Conservation (phyloP, 2,329 filamentous ascomycete species). For the Aspergillus nomiae region DNA sequence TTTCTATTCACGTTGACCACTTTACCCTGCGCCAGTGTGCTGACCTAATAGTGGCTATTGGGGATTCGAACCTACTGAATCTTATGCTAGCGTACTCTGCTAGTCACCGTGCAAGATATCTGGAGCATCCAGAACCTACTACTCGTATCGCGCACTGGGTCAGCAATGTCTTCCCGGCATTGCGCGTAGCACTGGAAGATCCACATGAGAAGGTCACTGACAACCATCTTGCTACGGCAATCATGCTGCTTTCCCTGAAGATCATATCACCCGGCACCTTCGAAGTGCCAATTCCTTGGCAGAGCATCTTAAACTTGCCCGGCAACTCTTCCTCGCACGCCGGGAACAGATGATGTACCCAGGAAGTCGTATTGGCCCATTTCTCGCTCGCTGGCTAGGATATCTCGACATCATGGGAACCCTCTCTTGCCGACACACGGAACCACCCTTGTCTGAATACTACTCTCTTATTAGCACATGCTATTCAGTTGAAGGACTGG, state of each 20-base stretch:
- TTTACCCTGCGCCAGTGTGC: constrained; percentile 32
- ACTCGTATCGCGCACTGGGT: constrained; percentile 81
- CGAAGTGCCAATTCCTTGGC: constrained; percentile 79
- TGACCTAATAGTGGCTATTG: constrained; percentile 50
- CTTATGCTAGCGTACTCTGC: constrained; percentile 80
- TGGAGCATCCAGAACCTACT: constrained; percentile 72
- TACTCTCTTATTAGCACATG: constrained; percentile 48
- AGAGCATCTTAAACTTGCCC: constrained; percentile 75
- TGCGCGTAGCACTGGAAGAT: constrained; percentile 67
- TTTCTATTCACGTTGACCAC: neutral
- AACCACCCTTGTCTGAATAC: constrained; percentile 56
- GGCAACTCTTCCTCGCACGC: constrained; percentile 71
- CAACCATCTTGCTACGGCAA: constrained; percentile 74
- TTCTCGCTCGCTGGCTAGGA: constrained; percentile 79
- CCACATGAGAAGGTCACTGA: constrained; percentile 67
- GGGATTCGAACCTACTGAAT: constrained; percentile 65
- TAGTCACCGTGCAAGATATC: constrained; percentile 75
- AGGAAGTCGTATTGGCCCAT: constrained; percentile 65
- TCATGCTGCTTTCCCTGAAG: constrained; percentile 81
- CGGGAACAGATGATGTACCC: constrained; percentile 58
- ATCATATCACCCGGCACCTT: constrained; percentile 82
- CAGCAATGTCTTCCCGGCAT: constrained; percentile 66
- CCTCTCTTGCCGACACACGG: constrained; percentile 61
- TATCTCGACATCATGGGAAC: constrained; percentile 80
- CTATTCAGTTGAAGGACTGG: constrained; percentile 56